These are phyloP conservation scores for Amborella trichopoda DNA, from an alignment of 164 flowering plant species.

Conservation along the genomic window DNA sequence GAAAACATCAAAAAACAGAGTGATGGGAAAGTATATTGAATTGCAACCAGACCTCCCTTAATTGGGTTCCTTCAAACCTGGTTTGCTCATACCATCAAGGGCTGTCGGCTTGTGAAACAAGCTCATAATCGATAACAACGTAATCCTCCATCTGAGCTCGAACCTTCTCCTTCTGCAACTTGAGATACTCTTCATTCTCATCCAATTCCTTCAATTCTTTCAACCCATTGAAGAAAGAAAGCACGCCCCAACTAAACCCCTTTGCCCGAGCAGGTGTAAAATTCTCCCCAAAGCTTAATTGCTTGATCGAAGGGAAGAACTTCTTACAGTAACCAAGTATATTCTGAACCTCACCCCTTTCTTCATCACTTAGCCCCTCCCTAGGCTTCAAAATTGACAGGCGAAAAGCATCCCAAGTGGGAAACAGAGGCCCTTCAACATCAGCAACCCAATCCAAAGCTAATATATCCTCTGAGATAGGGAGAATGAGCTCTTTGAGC, in stretches of 20 bases:
- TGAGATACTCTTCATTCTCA: conserved; percentile 19
- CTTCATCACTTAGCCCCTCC: conserved; percentile 26
- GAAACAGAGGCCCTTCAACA: conserved; percentile 5
- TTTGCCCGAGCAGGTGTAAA: conserved; percentile 66
- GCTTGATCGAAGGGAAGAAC: conserved; percentile 16
- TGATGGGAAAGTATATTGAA: too few species aligned
- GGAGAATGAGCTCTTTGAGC: conserved; percentile 36
- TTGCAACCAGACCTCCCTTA: too few species aligned
- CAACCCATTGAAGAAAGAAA: conserved; percentile 32
- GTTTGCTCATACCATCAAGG: too few species aligned
- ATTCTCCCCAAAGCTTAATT: conserved; percentile 51
- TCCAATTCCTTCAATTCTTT: conserved; percentile 32
- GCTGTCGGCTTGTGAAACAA: too few species aligned
- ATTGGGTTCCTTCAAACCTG: too few species aligned
- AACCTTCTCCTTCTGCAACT: conserved; percentile 33
- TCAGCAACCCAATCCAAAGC: conserved; percentile 64
- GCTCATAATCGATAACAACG: conserved; percentile 39
- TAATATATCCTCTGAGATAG: conserved; percentile 56
- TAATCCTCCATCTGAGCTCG: conserved; percentile 33
- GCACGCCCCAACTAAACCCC: conserved; percentile 44
- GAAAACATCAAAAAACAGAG: too few species aligned
- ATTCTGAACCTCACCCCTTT: conserved; percentile 22
- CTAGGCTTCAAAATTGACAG: conserved; percentile 42
- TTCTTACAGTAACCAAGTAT: conserved; percentile 32
- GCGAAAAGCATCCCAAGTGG: conserved; percentile 28